phyloP scores from a whole-genome alignment of 371 early-diverging fungal species.

The Mortierella sp. region DNA sequence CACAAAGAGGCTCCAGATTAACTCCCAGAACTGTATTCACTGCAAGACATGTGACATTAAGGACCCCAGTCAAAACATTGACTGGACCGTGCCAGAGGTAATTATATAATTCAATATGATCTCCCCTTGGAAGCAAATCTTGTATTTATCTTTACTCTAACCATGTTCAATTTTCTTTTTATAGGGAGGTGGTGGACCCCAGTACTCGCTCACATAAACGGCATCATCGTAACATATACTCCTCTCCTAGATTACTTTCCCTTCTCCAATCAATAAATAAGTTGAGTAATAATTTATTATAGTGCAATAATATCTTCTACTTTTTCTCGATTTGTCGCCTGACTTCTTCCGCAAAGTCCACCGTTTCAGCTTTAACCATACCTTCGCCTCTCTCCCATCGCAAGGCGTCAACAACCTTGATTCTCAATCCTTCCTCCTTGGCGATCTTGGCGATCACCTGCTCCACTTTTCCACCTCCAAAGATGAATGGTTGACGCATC shows the following conservation, averaged over 20 bases:
- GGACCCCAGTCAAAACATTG: conserved; percentile 98
- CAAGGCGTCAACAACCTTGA: conserved; percentile 73
- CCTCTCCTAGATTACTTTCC: neutral
- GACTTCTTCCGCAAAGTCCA: conserved; percentile 87
- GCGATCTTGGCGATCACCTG: conserved; percentile 68
- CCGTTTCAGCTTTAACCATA: conserved; percentile 76
- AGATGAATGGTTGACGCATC: conserved; percentile 79
- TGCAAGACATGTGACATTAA: conserved; percentile 99
- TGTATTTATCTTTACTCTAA: no score
- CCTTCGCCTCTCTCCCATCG: conserved; percentile 91
- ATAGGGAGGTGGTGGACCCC: conserved; percentile 55
- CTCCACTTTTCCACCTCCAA: conserved; percentile 81
- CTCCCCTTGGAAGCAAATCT: no score
- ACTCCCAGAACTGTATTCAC: conserved; percentile 98
- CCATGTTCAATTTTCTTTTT: neutral
- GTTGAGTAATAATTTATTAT: neutral
- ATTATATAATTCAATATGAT: neutral
- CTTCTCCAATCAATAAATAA: neutral
- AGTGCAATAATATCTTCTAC: neutral
- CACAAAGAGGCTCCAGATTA: conserved; percentile 95
- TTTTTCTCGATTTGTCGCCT: conserved; percentile 58
- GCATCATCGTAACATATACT: neutral
- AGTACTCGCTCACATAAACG: conserved; percentile 51
- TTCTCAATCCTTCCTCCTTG: conserved; percentile 57
- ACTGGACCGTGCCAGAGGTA: conserved; percentile 97